Evolutionary conservation across 1,284 basidiomycete species (phyloP), one percentile per base, ranked within the genome.

Genomic region (Tilletia walkeri): DNA sequence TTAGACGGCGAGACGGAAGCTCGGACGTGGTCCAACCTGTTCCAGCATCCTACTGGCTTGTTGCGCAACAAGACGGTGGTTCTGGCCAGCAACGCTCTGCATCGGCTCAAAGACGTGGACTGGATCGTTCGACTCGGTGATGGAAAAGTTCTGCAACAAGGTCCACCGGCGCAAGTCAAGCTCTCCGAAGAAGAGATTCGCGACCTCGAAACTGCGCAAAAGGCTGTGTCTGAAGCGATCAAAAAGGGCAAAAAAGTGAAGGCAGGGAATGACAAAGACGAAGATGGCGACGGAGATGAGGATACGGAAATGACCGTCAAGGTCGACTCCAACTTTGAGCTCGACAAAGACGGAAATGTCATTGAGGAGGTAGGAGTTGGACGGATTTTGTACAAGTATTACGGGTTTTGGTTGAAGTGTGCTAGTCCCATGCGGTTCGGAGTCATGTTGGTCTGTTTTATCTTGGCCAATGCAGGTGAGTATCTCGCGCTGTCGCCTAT

Each of bases 1-100:
- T 69, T 78, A n/a, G 77, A 78, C 41, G 77, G 76, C 3, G 50
- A 70, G 3, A 74, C 73, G 24, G 76, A 69, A 54, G 53, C 65
- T 10, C 68, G 68, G 45, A 68, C 76, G 14, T 80, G 77, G 77
- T 65, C 69, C 14, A 63, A 70, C 20, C 69, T 80, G 5, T 73
- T 80, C 70, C 75, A 73, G 1, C 65, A 67, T 1, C 38, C 30
- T 18, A 39, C 68, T 0, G 78, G 78, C 18, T 56, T 77, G 38
- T 49, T 78, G n/a, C 56, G 63, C 3, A 70, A 70, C 30, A 77
- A 72, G 67, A 77, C 77, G 1, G 73, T 78, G 20, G 47, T 65
- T 18, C 36, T 65, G 39, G 63, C 63, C 30, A 45, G 39, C 63
- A 65, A 65, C 38, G 63, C 63, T 65, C 18, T 65, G 18, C 45